These are phyloP conservation scores for Hypoxylon sp. DNA, from an alignment of 2,329 filamentous ascomycete genomes.

Conservation along the genomic window DNA sequence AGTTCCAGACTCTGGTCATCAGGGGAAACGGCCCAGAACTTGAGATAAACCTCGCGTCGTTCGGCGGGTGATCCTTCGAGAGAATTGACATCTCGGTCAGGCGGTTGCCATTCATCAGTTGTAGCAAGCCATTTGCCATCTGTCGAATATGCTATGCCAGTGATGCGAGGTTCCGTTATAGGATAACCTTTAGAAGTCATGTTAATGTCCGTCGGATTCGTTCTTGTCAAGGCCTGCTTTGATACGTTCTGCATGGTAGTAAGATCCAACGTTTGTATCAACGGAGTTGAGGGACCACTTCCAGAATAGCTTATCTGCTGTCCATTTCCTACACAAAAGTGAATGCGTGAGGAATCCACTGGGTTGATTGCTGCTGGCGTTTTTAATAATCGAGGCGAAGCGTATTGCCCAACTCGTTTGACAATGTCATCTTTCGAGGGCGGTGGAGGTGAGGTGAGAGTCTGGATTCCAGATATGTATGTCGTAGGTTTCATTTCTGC, in stretches of 20 bases:
- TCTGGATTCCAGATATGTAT: constrained; percentile 87
- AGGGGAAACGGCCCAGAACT: constrained; percentile 85
- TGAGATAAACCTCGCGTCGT: constrained; percentile 82
- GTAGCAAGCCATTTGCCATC: constrained; percentile 93
- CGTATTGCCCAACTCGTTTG: constrained; percentile 64
- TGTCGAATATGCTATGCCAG: constrained; percentile 79
- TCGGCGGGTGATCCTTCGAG: constrained; percentile 64
- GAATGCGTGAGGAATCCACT: constrained; percentile 72
- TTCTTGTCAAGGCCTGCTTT: constrained; percentile 91
- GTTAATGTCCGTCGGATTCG: constrained; percentile 87
- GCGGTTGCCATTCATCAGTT: constrained; percentile 90
- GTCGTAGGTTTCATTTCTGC: constrained; percentile 87
- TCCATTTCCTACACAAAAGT: constrained; percentile 76
- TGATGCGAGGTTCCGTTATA: constrained; percentile 84
- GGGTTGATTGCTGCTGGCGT: constrained; percentile 76
- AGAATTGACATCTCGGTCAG: constrained; percentile 75
- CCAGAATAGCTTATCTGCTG: constrained; percentile 70
- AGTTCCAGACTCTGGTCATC: constrained; percentile 75
- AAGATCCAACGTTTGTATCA: constrained; percentile 89
- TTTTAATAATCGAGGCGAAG: constrained; percentile 61
- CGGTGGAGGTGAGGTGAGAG: constrained; percentile 65
- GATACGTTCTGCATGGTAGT: constrained; percentile 81
- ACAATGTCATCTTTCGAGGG: constrained; percentile 68
- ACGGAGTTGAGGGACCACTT: constrained; percentile 66
- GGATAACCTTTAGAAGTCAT: constrained; percentile 78